Conservation (phyloP, 2,329 filamentous ascomycete genomes). For the Phaeomoniella chlamydospora region DNA sequence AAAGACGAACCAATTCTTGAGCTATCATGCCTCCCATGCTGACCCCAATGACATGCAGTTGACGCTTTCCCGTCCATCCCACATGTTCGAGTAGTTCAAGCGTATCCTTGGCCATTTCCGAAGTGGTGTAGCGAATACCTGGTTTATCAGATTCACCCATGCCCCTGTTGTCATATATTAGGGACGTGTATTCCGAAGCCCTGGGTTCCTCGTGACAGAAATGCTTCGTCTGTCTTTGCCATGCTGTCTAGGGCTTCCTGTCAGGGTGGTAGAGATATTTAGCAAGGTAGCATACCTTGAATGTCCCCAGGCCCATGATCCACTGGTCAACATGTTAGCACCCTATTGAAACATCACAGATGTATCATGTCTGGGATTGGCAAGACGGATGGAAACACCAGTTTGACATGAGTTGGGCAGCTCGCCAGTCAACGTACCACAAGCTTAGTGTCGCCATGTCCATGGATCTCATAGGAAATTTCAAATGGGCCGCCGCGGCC, state of each 20-base stretch:
- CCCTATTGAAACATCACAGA: not conserved
- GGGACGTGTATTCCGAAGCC: slow-evolving; percentile 52
- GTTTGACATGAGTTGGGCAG: not conserved
- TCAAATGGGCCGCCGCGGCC: slow-evolving; percentile 56
- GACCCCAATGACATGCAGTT: slow-evolving; percentile 59
- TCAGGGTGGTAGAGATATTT: too few species aligned
- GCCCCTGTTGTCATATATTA: slow-evolving; percentile 74
- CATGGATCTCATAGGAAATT: slow-evolving; percentile 69
- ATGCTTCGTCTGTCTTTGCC: slow-evolving; percentile 72
- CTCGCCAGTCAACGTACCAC: slow-evolving; percentile 38
- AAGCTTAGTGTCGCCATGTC: slow-evolving; percentile 55
- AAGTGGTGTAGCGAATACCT: slow-evolving; percentile 61
- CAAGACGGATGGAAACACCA: not conserved
- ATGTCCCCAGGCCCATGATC: slow-evolving; percentile 66
- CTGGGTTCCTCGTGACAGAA: slow-evolving; percentile 54
- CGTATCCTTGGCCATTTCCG: slow-evolving; percentile 68
- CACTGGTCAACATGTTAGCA: slow-evolving; percentile 34
- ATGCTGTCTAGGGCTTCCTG: slow-evolving; percentile 47
- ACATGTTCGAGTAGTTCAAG: slow-evolving; percentile 56
- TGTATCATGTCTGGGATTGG: not conserved
- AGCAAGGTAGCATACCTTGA: slow-evolving; percentile 25
- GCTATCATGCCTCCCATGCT: slow-evolving; percentile 88
- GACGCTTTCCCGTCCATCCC: slow-evolving; percentile 47
- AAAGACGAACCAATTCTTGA: slow-evolving; percentile 59
- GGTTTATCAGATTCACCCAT: slow-evolving; percentile 72